A percentile compares a stretch with the other conserved stretches of the same genome.
Conservation (phyloP, 306 rosid genomes). For the Rubus parviflorus region DNA sequence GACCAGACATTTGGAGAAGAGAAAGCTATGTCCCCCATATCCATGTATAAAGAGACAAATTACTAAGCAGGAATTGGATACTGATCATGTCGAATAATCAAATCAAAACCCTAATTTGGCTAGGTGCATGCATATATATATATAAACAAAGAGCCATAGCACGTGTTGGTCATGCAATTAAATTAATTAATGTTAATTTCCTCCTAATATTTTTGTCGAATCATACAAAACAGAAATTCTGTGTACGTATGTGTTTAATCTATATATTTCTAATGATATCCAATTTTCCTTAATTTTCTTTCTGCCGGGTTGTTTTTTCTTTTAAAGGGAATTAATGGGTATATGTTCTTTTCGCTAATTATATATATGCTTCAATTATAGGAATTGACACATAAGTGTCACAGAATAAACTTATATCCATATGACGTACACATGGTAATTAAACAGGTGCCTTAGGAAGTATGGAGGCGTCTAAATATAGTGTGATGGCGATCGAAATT, state of each 20-base stretch:
- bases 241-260: not conserved
- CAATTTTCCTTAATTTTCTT: not conserved
- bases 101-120: not conserved
- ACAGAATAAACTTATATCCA: not conserved
- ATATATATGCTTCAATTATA: not conserved
- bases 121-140: constrained; percentile 10
- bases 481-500: not conserved
- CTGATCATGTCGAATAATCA: not conserved
- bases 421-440: not conserved
- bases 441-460: not conserved
- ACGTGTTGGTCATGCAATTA: constrained; percentile 7
- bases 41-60: not conserved
- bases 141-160: not conserved
- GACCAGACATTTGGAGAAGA: constrained; percentile 11
- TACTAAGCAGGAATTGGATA: not conserved
- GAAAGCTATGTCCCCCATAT: constrained; percentile 11
- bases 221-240: not conserved
- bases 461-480: not conserved
- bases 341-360: not conserved
- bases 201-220: not conserved
- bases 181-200: not conserved
- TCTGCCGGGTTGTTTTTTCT: not conserved
- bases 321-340: not conserved
- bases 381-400: not conserved
- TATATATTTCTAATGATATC: not conserved